Percentiles rank a stretch among this genome's conserved stretches.
These are phyloP conservation scores for Urochloa ruziziensis DNA, from an alignment of 176 grass and related monocot genomes.

Conservation along the genomic window DNA sequence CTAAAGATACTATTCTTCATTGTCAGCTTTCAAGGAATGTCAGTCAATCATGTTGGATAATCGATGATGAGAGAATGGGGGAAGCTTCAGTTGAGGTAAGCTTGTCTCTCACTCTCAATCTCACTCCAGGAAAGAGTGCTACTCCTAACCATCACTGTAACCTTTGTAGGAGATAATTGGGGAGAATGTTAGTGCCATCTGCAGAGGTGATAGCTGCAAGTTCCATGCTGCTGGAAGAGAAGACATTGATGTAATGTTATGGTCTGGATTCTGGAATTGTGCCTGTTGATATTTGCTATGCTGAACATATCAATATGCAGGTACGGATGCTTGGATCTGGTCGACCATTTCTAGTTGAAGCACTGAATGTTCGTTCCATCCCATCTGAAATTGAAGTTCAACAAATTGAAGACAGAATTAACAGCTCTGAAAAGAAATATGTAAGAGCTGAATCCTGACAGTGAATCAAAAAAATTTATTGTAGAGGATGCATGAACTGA, in stretches of 20 bases:
- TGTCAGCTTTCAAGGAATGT: conserved; percentile 91
- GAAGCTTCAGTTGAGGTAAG: conserved; percentile 95
- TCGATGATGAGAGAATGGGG: conserved; percentile 99
- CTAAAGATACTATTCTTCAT: not conserved
- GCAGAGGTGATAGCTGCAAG: conserved; percentile 78
- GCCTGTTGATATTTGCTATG: conserved; percentile 24
- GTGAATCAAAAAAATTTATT: conserved; percentile 6
- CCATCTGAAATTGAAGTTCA: conserved; percentile 68
- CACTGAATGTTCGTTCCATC: conserved; percentile 62
- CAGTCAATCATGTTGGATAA: conserved; percentile 96
- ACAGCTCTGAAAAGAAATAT: conserved; percentile 72
- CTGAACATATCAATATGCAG: conserved; percentile 44
- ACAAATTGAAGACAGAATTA: conserved; percentile 76
- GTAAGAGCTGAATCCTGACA: conserved; percentile 46
- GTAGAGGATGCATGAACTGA: not conserved
- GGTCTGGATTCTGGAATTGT: conserved; percentile 18
- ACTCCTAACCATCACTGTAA: not conserved
- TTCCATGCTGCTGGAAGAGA: conserved; percentile 98
- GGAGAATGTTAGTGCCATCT: conserved; percentile 55
- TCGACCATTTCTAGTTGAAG: conserved; percentile 89
- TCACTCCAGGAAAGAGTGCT: conserved; percentile 10
- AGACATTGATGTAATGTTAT: conserved; percentile 88
- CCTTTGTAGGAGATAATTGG: conserved; percentile 79
- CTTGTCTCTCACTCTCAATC: not conserved
- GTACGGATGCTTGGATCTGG: conserved; percentile 98